phyloP scores from a whole-genome alignment of 257 asterid genomes.

The Plantago elongata region DNA sequence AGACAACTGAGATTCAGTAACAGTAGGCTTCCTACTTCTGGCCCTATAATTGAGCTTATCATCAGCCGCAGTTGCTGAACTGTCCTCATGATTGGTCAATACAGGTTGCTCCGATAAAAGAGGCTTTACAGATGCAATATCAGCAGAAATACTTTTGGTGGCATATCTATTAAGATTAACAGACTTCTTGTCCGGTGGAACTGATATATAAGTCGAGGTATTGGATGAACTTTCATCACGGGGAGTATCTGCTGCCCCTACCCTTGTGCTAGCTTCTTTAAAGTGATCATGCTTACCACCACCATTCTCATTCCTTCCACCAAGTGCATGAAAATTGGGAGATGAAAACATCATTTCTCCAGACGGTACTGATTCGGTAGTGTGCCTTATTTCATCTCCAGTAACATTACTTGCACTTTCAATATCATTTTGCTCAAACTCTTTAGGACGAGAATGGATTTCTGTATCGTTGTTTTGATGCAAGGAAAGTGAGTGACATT shows the following conservation, averaged over 20 bases:
- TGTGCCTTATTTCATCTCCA: constrained; percentile 27
- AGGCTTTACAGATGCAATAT: constrained; percentile 25
- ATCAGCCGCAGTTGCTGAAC: constrained; percentile 19
- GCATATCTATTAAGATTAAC: constrained; percentile 26
- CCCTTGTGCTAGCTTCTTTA: constrained; percentile 23
- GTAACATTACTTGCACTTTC: constrained; percentile 21
- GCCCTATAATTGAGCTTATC: constrained; percentile 20
- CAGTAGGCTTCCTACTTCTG: constrained; percentile 24
- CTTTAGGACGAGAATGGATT: constrained; percentile 24
- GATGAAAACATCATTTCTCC: constrained; percentile 22
- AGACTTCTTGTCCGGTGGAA: constrained; percentile 25
- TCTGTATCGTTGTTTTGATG: constrained; percentile 26
- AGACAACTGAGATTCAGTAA: constrained; percentile 30
- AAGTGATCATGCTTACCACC: constrained; percentile 17
- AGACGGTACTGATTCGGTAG: constrained; percentile 26
- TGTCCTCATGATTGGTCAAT: constrained; percentile 16
- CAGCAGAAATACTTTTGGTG: constrained; percentile 13
- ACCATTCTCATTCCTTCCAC: constrained; percentile 24
- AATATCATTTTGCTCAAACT: constrained; percentile 27
- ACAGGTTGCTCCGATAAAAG: constrained; percentile 26
- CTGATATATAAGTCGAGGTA: constrained; percentile 23
- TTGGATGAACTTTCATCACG: constrained; percentile 28
- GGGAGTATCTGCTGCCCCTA: constrained; percentile 17
- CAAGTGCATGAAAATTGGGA: constrained; percentile 22
- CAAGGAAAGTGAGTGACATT: constrained; percentile 41